Percentiles rank a stretch among this genome's conserved stretches.
phyloP scores from a whole-genome alignment of 371 early-diverging fungal genomes.

The Rhizopus sp. region DNA sequence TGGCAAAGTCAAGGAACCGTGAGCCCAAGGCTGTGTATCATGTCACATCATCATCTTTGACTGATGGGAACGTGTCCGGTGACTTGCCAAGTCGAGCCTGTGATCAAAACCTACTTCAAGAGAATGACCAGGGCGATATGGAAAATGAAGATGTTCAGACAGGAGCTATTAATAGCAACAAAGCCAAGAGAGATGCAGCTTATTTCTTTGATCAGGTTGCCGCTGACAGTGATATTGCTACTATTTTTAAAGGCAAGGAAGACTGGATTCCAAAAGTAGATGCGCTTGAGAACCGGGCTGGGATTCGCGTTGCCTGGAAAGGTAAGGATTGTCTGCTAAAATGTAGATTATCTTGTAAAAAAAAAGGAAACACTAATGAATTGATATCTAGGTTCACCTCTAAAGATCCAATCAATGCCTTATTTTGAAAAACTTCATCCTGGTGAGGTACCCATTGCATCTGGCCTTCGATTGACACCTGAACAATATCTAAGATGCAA shows the following conservation, averaged over 20 bases:
- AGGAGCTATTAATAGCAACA: constrained; percentile 8
- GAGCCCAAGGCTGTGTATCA: too few species aligned
- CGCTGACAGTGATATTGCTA: constrained; percentile 17
- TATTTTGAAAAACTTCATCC: constrained; percentile 56
- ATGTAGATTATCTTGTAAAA: neutral
- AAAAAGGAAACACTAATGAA: neutral
- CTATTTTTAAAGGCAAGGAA: constrained; percentile 13
- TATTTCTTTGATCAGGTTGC: constrained; percentile 21
- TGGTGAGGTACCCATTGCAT: constrained; percentile 64
- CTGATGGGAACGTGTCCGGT: neutral
- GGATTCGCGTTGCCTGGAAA: constrained; percentile 33
- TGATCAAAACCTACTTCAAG: neutral
- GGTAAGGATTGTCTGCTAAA: constrained; percentile 10
- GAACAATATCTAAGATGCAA: constrained; percentile 67
- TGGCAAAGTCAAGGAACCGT: neutral
- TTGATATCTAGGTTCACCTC: constrained; percentile 41
- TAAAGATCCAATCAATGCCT: constrained; percentile 49
- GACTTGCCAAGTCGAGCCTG: neutral
- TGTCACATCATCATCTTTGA: neutral
- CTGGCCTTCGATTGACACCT: constrained; percentile 69
- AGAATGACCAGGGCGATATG: neutral
- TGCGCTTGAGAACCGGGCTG: constrained; percentile 23
- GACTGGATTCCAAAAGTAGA: constrained; percentile 34
- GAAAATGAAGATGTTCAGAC: neutral
- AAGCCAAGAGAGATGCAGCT: constrained; percentile 26